phyloP scores from a whole-genome alignment of 192 early-diverging fungal species.

The Coemansia sp. region DNA sequence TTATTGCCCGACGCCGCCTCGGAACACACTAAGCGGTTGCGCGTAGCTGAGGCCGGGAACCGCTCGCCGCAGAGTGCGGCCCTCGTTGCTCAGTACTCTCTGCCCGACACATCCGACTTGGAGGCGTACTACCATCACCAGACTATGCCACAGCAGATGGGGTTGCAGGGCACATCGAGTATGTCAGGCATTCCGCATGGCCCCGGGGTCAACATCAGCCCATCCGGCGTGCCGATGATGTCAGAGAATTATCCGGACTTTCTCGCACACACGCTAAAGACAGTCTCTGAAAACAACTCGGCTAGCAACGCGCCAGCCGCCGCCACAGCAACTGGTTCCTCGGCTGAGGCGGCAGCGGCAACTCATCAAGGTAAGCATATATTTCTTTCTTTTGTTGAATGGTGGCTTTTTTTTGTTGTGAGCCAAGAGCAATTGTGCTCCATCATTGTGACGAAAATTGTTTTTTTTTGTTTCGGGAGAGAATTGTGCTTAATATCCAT shows the following conservation, averaged over 20 bases:
- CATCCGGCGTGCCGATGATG: constrained; percentile 23
- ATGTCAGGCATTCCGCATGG: constrained; percentile 30
- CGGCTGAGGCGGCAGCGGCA: background rate
- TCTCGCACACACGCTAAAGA: constrained; percentile 27
- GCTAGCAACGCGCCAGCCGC: background rate
- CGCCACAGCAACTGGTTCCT: background rate
- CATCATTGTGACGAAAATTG: background rate
- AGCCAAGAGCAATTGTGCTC: background rate
- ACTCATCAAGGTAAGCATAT: background rate
- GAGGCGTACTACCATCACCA: background rate
- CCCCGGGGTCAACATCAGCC: constrained; percentile 41
- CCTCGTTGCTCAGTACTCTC: constrained; percentile 37
- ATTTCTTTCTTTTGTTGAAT: background rate
- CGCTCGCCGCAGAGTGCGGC: constrained; percentile 47
- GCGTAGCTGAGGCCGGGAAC: background rate
- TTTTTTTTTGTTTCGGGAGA: background rate
- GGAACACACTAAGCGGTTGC: background rate
- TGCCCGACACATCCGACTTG: constrained; percentile 1
- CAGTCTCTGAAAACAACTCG: constrained; percentile 15
- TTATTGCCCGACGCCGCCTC: background rate
- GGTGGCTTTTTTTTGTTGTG: background rate
- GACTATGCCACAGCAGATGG: constrained; percentile 1
- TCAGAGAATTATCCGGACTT: constrained; percentile 32
- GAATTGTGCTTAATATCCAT: background rate
- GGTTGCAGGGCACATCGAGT: background rate